Evolutionary conservation across 1,139 yeast species (phyloP).

Genomic region (Scheffersomyces insectosa): DNA sequence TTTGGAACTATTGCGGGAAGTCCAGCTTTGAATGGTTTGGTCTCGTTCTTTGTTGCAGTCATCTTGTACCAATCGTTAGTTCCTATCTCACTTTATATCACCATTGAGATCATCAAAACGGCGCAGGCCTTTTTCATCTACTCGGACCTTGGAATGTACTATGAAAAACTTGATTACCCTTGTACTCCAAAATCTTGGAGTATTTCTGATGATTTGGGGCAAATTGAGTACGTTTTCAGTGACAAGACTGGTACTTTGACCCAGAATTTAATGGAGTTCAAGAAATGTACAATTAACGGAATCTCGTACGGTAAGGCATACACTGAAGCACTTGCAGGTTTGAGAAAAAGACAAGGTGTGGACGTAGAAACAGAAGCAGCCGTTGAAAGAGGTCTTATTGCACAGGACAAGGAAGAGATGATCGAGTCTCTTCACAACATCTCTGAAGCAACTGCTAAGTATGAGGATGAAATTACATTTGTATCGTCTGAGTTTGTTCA

Average conservation of each 20-base stretch:
- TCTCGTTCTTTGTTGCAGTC: constrained; percentile 52
- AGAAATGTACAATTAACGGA: constrained; percentile 58
- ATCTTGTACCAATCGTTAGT: constrained; percentile 59
- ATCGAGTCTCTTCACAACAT: constrained; percentile 20
- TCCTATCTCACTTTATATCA: constrained; percentile 59
- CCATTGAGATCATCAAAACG: constrained; percentile 60
- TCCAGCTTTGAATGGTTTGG: constrained; percentile 53
- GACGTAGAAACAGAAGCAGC: constrained; percentile 51
- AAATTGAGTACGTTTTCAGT: constrained; percentile 60
- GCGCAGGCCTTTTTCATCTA: constrained; percentile 59
- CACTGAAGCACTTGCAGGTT: constrained; percentile 62
- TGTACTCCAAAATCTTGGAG: constrained; percentile 66
- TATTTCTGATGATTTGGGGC: constrained; percentile 66
- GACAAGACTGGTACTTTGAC: constrained; percentile 65
- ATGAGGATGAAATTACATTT: constrained; percentile 48
- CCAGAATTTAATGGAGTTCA: constrained; percentile 62
- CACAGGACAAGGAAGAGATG: constrained; percentile 42
- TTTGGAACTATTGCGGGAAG: constrained; percentile 53
- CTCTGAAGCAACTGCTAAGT: constrained; percentile 20
- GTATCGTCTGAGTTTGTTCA: constrained; percentile 46
- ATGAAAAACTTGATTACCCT: constrained; percentile 53
- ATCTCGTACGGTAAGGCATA: constrained; percentile 59
- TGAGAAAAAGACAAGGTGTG: constrained; percentile 54
- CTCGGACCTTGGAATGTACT: constrained; percentile 54
- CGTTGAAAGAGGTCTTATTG: constrained; percentile 39